Conservation (phyloP, 2,329 filamentous ascomycete genomes). For the Trichoderma guizhouense region DNA sequence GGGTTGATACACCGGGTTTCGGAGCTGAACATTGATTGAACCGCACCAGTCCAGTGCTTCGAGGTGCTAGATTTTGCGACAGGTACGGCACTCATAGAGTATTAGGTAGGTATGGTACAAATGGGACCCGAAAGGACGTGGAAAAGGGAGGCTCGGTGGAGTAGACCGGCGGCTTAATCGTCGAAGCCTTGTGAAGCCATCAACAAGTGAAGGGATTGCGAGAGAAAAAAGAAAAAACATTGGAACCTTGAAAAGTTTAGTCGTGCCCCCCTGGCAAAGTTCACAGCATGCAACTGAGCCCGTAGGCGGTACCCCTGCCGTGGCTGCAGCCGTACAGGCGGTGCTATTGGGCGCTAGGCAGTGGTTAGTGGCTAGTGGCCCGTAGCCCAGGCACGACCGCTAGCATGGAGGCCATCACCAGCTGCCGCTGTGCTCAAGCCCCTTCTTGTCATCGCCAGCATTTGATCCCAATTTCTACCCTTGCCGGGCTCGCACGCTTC, state of each 20-base stretch:
- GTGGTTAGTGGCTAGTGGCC: background rate
- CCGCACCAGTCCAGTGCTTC: background rate
- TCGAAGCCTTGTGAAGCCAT: background rate
- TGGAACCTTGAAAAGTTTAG: background rate
- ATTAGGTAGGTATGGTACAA: too few species aligned
- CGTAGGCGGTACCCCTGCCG: background rate
- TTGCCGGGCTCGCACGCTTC: background rate
- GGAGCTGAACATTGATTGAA: background rate
- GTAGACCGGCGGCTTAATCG: background rate
- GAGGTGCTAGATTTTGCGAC: background rate
- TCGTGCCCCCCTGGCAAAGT: background rate
- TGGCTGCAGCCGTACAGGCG: background rate
- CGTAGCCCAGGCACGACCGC: background rate
- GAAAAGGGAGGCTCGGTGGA: background rate
- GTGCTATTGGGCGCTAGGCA: conserved; percentile 3
- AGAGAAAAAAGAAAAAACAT: background rate
- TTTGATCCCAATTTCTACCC: conserved; percentile 20
- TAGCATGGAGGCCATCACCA: background rate
- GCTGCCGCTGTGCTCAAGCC: background rate
- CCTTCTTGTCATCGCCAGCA: conserved; percentile 16
- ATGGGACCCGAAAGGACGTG: background rate
- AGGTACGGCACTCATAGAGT: too few species aligned
- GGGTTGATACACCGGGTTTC: background rate
- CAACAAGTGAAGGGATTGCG: background rate
- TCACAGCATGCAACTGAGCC: background rate